A percentile compares a stretch with the other conserved stretches of the same genome.
Conservation (phyloP, 768 basidiomycete genomes). For the Mycena sanguinolenta region DNA sequence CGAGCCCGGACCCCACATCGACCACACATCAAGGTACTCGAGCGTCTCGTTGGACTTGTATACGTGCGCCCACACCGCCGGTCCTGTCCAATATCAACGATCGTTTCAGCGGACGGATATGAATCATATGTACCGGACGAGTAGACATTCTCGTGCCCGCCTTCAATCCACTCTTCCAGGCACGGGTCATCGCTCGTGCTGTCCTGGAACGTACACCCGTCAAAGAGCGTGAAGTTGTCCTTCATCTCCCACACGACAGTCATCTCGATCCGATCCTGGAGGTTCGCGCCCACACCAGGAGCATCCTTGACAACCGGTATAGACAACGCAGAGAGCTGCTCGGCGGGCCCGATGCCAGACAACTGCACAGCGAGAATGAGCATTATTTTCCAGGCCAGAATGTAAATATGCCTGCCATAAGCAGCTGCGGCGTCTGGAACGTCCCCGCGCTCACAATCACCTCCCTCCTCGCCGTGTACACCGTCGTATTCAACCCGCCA, state of each 20-base stretch:
- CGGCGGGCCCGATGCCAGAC: conserved; percentile 43
- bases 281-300: conserved; percentile 45
- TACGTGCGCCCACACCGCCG: conserved; percentile 20
- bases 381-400: no score
- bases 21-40: conserved; percentile 29
- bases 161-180: conserved; percentile 8
- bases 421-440: conserved; percentile 33
- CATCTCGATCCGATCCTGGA: conserved; percentile 50
- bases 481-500: conserved; percentile 16
- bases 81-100: neutral
- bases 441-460: conserved; percentile 52
- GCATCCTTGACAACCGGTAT: conserved; percentile 27
- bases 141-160: conserved; percentile 28
- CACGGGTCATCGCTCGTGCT: conserved; percentile 14
- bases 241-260: conserved; percentile 28
- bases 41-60: conserved; percentile 16
- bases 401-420: conserved; percentile 27
- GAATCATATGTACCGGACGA: conserved; percentile 10
- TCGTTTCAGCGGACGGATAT: neutral
- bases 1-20: conserved; percentile 29
- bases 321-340: conserved; percentile 8
- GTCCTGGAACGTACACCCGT: conserved; percentile 25
- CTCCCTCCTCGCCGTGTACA: conserved; percentile 43
- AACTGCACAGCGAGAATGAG: conserved; percentile 29
- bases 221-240: conserved; percentile 28